Evolutionary conservation across 2,329 filamentous ascomycete species (phyloP).

Genomic region (Akanthomyces dipterigenus): DNA sequence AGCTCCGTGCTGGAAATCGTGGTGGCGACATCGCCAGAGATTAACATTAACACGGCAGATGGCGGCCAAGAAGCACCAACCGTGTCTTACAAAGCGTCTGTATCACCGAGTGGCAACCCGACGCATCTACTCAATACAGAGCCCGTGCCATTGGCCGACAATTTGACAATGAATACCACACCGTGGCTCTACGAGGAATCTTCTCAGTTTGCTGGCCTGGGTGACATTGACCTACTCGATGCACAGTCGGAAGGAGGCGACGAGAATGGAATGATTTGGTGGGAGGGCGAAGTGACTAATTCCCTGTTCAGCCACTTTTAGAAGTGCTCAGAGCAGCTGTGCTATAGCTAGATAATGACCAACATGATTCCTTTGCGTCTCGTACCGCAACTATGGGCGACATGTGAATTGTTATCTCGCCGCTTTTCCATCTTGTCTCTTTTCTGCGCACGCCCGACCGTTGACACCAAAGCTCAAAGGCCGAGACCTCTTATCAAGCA

Average conservation of each 20-base stretch:
- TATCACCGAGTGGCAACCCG: slow-evolving; percentile 19
- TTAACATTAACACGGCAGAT: slow-evolving; percentile 44
- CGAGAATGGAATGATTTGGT: slow-evolving; percentile 28
- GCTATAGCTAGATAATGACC: neutral
- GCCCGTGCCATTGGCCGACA: slow-evolving; percentile 26
- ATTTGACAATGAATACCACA: slow-evolving; percentile 33
- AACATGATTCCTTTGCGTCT: neutral
- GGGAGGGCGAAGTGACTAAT: slow-evolving; percentile 33
- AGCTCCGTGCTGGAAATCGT: slow-evolving; percentile 40
- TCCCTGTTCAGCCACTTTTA: slow-evolving; percentile 33
- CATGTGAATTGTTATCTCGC: neutral
- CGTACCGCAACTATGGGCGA: too few relatives aligned
- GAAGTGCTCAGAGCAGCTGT: neutral
- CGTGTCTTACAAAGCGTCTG: slow-evolving; percentile 26
- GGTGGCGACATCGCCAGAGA: slow-evolving; percentile 44
- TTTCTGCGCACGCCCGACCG: neutral
- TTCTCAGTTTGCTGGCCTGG: slow-evolving; percentile 31
- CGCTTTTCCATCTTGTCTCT: neutral
- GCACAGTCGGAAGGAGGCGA: slow-evolving; percentile 20
- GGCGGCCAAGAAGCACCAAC: slow-evolving; percentile 44
- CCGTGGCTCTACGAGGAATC: slow-evolving; percentile 38
- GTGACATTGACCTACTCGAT: slow-evolving; percentile 28
- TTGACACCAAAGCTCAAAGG: neutral
- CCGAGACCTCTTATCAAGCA: neutral
- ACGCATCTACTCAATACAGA: slow-evolving; percentile 23